Evolutionary conservation across 2,329 filamentous ascomycete genomes (phyloP).

Genomic region (Thyridium curvatum): DNA sequence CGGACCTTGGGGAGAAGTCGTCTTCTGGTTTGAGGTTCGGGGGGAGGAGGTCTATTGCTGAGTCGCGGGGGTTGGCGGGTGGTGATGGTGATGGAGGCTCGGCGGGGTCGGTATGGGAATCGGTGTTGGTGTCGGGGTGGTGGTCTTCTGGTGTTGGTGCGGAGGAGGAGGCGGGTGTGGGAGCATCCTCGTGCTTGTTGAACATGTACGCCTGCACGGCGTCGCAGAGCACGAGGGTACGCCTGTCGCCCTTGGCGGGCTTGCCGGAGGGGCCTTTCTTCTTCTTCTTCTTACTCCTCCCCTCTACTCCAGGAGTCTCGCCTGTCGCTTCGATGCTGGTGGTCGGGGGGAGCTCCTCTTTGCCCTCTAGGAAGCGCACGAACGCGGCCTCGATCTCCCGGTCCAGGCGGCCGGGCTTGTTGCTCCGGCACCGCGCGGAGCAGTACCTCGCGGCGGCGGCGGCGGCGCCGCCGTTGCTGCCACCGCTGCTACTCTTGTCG

Average conservation of each 20-base stretch:
- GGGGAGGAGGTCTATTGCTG: too few species aligned
- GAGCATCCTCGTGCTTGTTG: conserved; percentile 29
- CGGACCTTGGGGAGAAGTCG: conserved; percentile 13
- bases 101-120: too few species aligned
- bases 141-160: conserved; percentile 27
- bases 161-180: conserved; percentile 11
- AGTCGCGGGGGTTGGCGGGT: too few species aligned
- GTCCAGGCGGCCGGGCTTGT: conserved; percentile 39
- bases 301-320: conserved; percentile 19
- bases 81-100: too few species aligned
- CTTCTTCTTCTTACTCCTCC: conserved; percentile 20
- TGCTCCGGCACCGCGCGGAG: conserved; percentile 45
- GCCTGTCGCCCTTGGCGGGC: conserved; percentile 40
- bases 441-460: conserved; percentile 56
- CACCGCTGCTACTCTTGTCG: conserved; percentile 4
- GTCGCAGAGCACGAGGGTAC: conserved; percentile 41
- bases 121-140: conserved; percentile 35
- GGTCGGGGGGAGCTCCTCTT: conserved; percentile 4
- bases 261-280: conserved; percentile 12
- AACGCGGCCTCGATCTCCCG: conserved; percentile 46
- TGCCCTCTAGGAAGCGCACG: conserved; percentile 22
- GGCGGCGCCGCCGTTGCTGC: too few species aligned
- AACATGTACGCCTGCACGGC: conserved; percentile 46
- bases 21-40: conserved; percentile 23
- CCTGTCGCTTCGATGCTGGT: conserved; percentile 1